Evolutionary conservation across 345 rosid genomes (phyloP).

Genomic region (Rubroshorea leprosula): DNA sequence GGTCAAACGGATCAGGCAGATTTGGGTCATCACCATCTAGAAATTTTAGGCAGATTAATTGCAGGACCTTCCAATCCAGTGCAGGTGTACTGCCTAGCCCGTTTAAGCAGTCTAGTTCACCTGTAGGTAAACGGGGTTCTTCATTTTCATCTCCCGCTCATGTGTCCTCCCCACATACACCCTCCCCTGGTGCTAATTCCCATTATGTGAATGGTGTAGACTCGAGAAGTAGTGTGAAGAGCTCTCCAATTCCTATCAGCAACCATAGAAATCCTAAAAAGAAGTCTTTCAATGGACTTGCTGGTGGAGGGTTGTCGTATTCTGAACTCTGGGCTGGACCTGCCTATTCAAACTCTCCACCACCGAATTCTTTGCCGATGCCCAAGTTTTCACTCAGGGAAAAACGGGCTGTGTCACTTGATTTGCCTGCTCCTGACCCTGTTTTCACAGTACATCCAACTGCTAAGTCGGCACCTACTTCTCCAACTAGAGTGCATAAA

Average conservation of each 20-base stretch:
- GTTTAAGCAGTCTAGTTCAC: constrained; percentile 21
- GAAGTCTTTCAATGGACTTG: constrained; percentile 24
- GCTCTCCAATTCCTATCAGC: constrained; percentile 51
- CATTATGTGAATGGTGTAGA: constrained; percentile 12
- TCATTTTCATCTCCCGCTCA: constrained; percentile 18
- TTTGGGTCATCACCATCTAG: constrained; percentile 48
- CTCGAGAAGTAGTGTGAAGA: constrained; percentile 18
- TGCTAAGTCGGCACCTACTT: constrained; percentile 81
- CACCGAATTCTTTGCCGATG: constrained; percentile 84
- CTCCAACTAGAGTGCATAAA: constrained; percentile 61
- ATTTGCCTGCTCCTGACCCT: constrained; percentile 36
- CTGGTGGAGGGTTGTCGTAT: constrained; percentile 31
- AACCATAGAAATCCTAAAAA: constrained; percentile 21
- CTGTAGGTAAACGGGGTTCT: constrained; percentile 23
- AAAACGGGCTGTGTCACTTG: constrained; percentile 58
- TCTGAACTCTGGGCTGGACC: constrained; percentile 98
- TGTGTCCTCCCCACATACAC: constrained; percentile 28
- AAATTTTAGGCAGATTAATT: constrained; percentile 53
- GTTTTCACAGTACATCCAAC: constrained; percentile 31
- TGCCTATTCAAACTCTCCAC: constrained; percentile 92
- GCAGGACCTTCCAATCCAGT: constrained; percentile 69
- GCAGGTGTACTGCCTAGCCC: constrained; percentile 74
- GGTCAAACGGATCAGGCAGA: constrained; percentile 33
- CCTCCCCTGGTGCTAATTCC: constrained; percentile 17
- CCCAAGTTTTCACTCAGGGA: constrained; percentile 73